Evolutionary conservation across 257 asterid genomes (phyloP).

Genomic region (Parsonsia alboflavescens): DNA sequence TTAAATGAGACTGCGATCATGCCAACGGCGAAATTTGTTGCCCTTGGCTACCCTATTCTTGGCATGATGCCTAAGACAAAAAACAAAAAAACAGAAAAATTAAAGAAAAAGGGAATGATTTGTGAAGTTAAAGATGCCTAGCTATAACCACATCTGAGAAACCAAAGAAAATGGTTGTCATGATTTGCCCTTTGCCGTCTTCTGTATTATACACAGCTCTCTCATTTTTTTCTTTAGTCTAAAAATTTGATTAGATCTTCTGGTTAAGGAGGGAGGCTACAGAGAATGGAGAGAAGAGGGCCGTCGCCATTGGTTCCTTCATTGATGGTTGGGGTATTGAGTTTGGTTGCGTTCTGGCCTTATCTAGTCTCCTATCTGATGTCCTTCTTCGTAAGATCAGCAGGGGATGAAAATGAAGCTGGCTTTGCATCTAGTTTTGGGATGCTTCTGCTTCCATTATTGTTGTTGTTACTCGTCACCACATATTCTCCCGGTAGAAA

Average conservation of each 20-base stretch:
- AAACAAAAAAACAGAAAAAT: not conserved
- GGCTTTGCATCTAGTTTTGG: not conserved
- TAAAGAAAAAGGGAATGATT: not conserved
- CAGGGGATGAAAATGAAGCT: not conserved
- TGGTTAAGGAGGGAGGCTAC: not conserved
- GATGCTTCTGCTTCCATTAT: constrained; percentile 15
- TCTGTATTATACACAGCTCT: too few species aligned
- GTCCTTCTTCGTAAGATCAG: not conserved
- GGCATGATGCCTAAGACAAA: not conserved
- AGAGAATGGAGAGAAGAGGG: constrained; percentile 15
- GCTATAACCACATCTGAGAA: not conserved
- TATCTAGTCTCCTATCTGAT: not conserved
- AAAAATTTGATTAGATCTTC: not conserved
- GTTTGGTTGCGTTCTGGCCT: constrained; percentile 18
- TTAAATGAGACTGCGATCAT: not conserved
- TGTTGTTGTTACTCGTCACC: constrained; percentile 8
- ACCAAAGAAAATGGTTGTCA: not conserved
- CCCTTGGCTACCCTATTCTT: constrained; percentile 1
- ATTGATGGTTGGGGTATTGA: constrained; percentile 19
- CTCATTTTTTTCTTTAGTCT: too few species aligned
- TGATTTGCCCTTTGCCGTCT: too few species aligned
- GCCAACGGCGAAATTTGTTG: not conserved
- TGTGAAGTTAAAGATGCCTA: not conserved
- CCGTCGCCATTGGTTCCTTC: constrained; percentile 32
- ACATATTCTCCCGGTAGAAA: constrained; percentile 8